Evolutionary conservation across 176 grass and related monocot genomes (phyloP).

Genomic region (Tuctoria greenei): DNA sequence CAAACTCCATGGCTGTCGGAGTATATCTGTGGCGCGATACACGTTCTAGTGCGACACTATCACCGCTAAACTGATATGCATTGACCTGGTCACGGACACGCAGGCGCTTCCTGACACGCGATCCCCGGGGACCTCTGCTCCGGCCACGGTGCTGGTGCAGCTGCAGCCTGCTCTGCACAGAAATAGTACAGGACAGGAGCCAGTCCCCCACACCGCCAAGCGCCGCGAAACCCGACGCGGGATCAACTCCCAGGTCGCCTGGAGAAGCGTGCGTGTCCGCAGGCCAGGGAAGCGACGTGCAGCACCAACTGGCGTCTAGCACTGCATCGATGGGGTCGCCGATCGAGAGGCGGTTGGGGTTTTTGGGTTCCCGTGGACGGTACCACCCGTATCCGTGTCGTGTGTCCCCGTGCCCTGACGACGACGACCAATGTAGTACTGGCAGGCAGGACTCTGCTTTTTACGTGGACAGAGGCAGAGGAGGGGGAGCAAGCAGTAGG

Average conservation of each 20-base stretch:
- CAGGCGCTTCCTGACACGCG: neutral
- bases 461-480: neutral
- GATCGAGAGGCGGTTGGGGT: neutral
- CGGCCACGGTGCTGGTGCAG: neutral
- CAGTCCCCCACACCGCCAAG: conserved; percentile 8
- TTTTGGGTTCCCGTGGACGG: neutral
- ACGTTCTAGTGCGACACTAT: neutral
- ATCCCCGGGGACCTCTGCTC: neutral
- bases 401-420: neutral
- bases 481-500: neutral
- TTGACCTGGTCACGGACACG: neutral
- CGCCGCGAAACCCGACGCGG: neutral
- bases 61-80: neutral
- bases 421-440: neutral
- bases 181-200: too few relatives aligned
- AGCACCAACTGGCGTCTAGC: neutral
- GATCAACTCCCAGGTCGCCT: conserved; percentile 18
- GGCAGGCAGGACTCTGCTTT: neutral
- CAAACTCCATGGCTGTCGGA: neutral
- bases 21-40: neutral
- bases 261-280: conserved; percentile 17
- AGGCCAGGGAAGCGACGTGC: neutral
- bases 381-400: conserved; percentile 13
- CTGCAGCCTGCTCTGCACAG: neutral
- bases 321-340: neutral